phyloP scores from a whole-genome alignment of 345 rosid genomes.

The Bretschneidera sinensis region DNA sequence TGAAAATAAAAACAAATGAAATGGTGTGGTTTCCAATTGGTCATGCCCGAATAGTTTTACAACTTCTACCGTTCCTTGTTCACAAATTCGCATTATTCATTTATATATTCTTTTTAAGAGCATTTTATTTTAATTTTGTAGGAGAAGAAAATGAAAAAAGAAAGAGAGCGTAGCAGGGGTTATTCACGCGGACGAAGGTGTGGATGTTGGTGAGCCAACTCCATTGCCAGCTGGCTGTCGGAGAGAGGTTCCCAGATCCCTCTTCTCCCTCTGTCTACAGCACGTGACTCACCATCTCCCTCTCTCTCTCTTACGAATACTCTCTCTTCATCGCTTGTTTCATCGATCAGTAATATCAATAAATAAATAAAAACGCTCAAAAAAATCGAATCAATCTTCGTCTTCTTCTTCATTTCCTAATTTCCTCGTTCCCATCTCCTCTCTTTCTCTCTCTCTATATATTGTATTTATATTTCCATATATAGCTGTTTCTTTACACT shows the following conservation, averaged over 20 bases:
- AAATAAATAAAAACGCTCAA: neutral
- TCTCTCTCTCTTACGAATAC: conserved; percentile 10
- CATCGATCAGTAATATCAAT: too few relatives aligned
- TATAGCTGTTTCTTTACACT: too few relatives aligned
- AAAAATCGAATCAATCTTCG: conserved; percentile 12
- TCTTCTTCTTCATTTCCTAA: neutral
- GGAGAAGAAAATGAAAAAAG: too few relatives aligned
- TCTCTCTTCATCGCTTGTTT: too few relatives aligned
- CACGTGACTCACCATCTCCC: conserved; percentile 55
- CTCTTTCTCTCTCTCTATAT: conserved; percentile 3
- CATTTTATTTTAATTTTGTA: too few relatives aligned
- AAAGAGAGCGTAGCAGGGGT: conserved; percentile 4
- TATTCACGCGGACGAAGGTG: conserved; percentile 39
- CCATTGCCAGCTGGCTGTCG: conserved; percentile 48
- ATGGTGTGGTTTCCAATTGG: too few relatives aligned
- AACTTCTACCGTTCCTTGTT: too few relatives aligned
- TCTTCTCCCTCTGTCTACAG: conserved; percentile 18
- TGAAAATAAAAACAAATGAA: too few relatives aligned
- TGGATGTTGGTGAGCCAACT: conserved; percentile 47
- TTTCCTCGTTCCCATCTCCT: conserved; percentile 16
- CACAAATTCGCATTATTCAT: too few relatives aligned
- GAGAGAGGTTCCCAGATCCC: conserved; percentile 45
- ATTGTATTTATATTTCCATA: too few relatives aligned
- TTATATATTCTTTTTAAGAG: too few relatives aligned
- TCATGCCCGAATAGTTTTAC: too few relatives aligned